A percentile compares a stretch with the other conserved stretches of the same genome.
phyloP scores from a whole-genome alignment of 2,329 filamentous ascomycete genomes.

The Ceratocystis variospora region DNA sequence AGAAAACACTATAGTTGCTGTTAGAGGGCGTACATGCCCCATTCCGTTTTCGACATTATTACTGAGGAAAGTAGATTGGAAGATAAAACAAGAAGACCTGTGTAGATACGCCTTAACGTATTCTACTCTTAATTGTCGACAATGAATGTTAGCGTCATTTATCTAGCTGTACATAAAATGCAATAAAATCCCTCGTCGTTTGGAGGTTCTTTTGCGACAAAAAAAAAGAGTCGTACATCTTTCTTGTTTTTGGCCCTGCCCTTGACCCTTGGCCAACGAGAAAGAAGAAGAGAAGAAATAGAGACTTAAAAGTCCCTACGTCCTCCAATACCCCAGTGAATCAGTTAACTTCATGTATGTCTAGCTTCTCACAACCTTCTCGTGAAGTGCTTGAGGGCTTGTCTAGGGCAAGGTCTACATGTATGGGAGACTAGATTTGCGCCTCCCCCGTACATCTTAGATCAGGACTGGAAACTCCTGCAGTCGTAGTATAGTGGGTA shows the following conservation, averaged over 20 bases:
- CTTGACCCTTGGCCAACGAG: not conserved
- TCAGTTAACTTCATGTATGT: not conserved
- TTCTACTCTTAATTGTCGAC: not conserved
- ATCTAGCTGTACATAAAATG: not conserved
- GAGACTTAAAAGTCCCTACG: not conserved
- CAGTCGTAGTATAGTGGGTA: not conserved
- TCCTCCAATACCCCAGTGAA: not conserved
- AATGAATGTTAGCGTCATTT: not conserved
- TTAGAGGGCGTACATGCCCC: no score
- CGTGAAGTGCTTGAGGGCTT: not conserved
- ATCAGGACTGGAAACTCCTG: not conserved
- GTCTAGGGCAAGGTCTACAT: not conserved
- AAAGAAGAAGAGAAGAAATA: not conserved
- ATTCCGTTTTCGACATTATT: not conserved
- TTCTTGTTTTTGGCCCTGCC: not conserved
- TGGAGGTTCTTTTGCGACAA: not conserved
- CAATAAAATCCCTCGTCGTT: not conserved
- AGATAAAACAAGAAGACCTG: not conserved
- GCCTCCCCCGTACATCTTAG: slow-evolving; percentile 1
- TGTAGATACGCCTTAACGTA: not conserved
- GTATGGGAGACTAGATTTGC: not conserved
- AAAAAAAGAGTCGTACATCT: not conserved
- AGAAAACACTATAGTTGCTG: not conserved
- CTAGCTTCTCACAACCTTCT: not conserved
- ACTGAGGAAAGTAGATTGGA: not conserved